These are phyloP conservation scores for carrot (Daucus carota) DNA, from an alignment of 129 eudicot genomes.

Conservation along the genomic window DNA sequence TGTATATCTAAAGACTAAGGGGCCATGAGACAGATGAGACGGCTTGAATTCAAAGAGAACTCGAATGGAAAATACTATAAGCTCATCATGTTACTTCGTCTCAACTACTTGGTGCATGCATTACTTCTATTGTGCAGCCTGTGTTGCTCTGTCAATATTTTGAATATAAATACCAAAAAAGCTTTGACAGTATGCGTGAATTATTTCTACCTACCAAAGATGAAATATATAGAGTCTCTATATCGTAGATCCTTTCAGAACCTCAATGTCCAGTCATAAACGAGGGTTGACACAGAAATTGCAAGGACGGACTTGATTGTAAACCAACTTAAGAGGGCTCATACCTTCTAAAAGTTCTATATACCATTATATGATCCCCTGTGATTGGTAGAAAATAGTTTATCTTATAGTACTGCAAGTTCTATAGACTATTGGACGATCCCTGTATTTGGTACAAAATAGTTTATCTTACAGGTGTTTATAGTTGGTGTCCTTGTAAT, in stretches of 20 bases:
- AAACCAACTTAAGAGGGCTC: neutral
- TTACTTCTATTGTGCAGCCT: neutral
- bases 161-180: neutral
- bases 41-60: neutral
- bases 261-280: neutral
- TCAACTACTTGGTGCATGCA: neutral
- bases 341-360: neutral
- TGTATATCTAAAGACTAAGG: neutral
- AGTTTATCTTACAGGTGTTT: neutral
- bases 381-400: neutral
- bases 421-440: conserved; percentile 1
- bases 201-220: too few relatives aligned
- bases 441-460: neutral
- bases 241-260: neutral
- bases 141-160: neutral
- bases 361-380: conserved; percentile 7
- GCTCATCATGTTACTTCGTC: neutral
- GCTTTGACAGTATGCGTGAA: neutral
- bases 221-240: too few relatives aligned
- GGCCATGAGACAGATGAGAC: neutral
- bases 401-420: neutral
- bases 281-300: neutral
- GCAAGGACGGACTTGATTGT: neutral
- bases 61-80: neutral
- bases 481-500: neutral